Conservation (phyloP, 192 early-diverging fungal genomes). For the Rhizoclosmatium globosum region DNA sequence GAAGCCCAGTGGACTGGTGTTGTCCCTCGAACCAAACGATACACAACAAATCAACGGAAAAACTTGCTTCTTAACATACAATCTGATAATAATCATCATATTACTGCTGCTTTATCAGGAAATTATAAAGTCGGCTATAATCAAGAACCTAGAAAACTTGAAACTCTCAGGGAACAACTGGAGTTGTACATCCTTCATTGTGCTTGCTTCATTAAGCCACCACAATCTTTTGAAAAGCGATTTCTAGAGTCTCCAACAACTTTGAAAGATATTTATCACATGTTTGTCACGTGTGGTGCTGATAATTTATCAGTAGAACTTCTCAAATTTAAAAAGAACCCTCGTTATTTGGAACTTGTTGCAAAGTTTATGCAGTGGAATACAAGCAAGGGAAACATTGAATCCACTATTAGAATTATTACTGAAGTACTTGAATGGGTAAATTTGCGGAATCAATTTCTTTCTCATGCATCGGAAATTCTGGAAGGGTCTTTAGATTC, state of each 20-base stretch:
- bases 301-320: slow-evolving; percentile 52
- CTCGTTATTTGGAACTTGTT: slow-evolving; percentile 58
- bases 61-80: slow-evolving; percentile 32
- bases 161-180: slow-evolving; percentile 45
- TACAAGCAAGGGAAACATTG: slow-evolving; percentile 31
- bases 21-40: slow-evolving; percentile 30
- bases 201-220: slow-evolving; percentile 10
- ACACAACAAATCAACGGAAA: slow-evolving; percentile 27
- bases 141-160: slow-evolving; percentile 22
- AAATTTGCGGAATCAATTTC: slow-evolving; percentile 42
- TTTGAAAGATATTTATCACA: slow-evolving; percentile 47
- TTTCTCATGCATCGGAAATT: slow-evolving; percentile 40
- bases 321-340: slow-evolving; percentile 54
- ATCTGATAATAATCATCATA: slow-evolving; percentile 46
- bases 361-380: slow-evolving; percentile 43
- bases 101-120: slow-evolving; percentile 31
- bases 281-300: slow-evolving; percentile 35
- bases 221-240: slow-evolving; percentile 21
- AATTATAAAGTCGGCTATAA: slow-evolving; percentile 34
- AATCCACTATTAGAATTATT: slow-evolving; percentile 39
- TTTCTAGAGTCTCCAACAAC: slow-evolving; percentile 35
- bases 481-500: slow-evolving; percentile 36
- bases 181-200: slow-evolving; percentile 33
- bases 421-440: slow-evolving; percentile 54
- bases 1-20: slow-evolving; percentile 51